A percentile compares a stretch with the other conserved stretches of the same genome.
These are phyloP conservation scores for Aspergillus baeticus DNA, from an alignment of 495 filamentous ascomycete species.

Conservation along the genomic window DNA sequence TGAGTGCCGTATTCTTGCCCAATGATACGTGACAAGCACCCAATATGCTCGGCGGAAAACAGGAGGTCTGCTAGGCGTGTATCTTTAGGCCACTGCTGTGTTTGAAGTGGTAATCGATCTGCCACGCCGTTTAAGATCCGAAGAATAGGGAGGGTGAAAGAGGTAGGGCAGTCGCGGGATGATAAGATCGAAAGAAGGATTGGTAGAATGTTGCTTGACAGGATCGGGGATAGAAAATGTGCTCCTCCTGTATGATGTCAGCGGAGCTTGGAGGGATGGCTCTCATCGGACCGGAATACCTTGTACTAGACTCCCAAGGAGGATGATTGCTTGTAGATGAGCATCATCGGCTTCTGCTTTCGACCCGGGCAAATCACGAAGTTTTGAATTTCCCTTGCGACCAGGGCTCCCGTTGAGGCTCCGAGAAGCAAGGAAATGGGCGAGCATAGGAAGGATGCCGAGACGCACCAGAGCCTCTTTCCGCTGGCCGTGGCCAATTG, in stretches of 20 bases:
- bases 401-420: constrained; percentile 36
- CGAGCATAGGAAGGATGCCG: constrained; percentile 69
- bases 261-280: neutral
- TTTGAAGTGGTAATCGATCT: constrained; percentile 58
- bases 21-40: constrained; percentile 62
- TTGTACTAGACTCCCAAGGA: constrained; percentile 79
- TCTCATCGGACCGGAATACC: constrained; percentile 50
- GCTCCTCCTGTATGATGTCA: constrained; percentile 64
- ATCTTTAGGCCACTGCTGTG: constrained; percentile 40
- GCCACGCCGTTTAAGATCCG: constrained; percentile 71
- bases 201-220: constrained; percentile 62
- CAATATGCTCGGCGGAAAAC: constrained; percentile 59
- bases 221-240: constrained; percentile 70
- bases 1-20: constrained; percentile 51
- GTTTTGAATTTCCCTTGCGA: constrained; percentile 29
- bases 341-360: constrained; percentile 58
- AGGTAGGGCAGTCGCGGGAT: constrained; percentile 60
- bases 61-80: constrained; percentile 60
- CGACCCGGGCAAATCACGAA: constrained; percentile 15
- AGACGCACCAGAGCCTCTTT: constrained; percentile 73
- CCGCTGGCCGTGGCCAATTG: constrained; percentile 82
- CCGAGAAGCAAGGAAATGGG: constrained; percentile 53
- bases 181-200: constrained; percentile 66
- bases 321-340: constrained; percentile 74
- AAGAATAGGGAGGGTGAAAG: constrained; percentile 69